Conservation (phyloP, 1,284 basidiomycete genomes). For the Cystobasidiaceae sp. region DNA sequence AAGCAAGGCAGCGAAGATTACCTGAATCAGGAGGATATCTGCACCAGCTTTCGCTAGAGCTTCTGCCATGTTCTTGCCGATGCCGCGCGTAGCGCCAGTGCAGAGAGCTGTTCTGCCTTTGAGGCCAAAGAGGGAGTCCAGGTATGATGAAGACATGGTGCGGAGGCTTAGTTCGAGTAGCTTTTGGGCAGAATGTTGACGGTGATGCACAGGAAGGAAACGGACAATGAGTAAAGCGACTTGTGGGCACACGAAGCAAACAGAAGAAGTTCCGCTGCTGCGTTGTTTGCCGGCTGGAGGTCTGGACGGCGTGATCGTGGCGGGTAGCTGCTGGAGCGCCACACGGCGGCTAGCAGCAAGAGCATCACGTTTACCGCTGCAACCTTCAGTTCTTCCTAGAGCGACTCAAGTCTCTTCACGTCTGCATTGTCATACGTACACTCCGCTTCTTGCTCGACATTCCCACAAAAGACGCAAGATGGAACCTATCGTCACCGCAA, state of each 20-base stretch:
- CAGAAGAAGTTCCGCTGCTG: neutral
- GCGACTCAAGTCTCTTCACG: no score
- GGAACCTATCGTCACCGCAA: constrained; percentile 8
- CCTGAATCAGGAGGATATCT: constrained; percentile 60
- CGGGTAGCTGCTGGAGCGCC: no score
- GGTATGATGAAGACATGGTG: constrained; percentile 16
- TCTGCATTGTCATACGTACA: neutral
- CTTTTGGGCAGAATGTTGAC: neutral
- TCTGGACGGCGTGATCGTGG: no score
- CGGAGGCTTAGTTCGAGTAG: neutral
- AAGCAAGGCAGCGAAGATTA: constrained; percentile 31
- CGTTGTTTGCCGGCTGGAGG: neutral
- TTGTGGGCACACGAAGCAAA: neutral
- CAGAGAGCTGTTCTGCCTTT: constrained; percentile 50
- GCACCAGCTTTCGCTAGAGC: constrained; percentile 61
- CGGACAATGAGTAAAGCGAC: no score
- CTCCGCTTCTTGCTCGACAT: neutral
- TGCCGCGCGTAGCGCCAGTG: constrained; percentile 40
- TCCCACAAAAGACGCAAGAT: neutral
- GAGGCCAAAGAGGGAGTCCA: constrained; percentile 48
- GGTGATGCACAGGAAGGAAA: no score
- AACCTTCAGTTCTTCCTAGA: no score
- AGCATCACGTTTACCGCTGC: no score
- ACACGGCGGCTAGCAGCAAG: no score
- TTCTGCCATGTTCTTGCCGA: constrained; percentile 48